Base-by-base conservation (phyloP, 108 stramenopile genomes). In the Pseudonitzschia multiseries region DNA sequence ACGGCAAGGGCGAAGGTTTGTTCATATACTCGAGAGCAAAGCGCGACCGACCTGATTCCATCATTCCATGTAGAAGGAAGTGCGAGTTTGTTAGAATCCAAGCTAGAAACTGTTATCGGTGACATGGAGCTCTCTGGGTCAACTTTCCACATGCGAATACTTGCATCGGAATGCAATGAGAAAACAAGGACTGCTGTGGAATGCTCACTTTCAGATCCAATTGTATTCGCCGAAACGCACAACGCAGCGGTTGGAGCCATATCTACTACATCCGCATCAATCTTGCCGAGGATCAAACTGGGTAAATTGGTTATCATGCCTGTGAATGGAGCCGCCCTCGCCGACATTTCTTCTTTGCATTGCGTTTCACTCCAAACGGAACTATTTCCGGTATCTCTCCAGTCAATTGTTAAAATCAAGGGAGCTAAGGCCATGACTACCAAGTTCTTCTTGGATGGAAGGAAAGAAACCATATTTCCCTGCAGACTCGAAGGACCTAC, bases 81-180 rank as follows among this genome's bases (percentile, higher is more conserved):
- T 1, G 81, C 72, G 1, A 81, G 26, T 36, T 64, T 41, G 5
- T 48, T 54, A 5, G 28, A 18, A 5, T 24, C 21, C 36, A 77
- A 44, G 14, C 46, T 70, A 36, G 33, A 6, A 17, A 81, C 81
- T 22, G 76, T 72, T 5, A 57, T 31, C 2, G 81, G 81, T 33
- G 44, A 22, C 18, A 57, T 28, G 28, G 65, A 68, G 24, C 14
- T 53, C n/a, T 46, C 31, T 20, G 71, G 32, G 32, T 79, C 68
- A 22, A 83, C 18, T 48, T 28, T 72, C 82, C 82, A 83, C 48
- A 70, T 74, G 27, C 82, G 74, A 9, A 83, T 46, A 22, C 53
- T 83, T 24, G 82, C 74, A 71, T 83, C 78, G 13, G 82, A 72
- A 57, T 83, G 82, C 50, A 83, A 26, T 4, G 82, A 75, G 40